These are phyloP conservation scores for Bruguiera gymnorhiza DNA, from an alignment of 345 rosid species.

Conservation along the genomic window DNA sequence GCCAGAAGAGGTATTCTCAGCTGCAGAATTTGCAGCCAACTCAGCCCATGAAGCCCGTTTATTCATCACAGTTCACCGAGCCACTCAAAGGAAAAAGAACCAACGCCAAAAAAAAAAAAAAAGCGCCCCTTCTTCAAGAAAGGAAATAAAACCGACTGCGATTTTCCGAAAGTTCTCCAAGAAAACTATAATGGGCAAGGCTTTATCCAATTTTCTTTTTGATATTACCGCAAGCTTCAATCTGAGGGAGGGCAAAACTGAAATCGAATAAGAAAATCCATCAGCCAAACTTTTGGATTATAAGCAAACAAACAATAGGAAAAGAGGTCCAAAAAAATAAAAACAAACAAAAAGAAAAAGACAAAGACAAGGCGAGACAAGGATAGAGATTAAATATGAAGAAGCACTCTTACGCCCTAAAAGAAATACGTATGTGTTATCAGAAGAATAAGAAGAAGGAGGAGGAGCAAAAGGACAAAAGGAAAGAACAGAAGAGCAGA, in stretches of 20 bases:
- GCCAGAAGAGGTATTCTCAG: constrained; percentile 58
- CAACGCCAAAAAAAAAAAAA: neutral
- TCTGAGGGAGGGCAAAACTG: neutral
- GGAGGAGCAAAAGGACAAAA: no score
- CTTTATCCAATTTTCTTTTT: no score
- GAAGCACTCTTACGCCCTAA: no score
- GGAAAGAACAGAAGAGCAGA: neutral
- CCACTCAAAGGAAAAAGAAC: constrained; percentile 1
- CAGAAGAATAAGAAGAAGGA: no score
- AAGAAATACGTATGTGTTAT: no score
- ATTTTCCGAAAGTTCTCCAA: neutral
- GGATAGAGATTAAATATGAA: no score
- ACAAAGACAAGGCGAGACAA: no score
- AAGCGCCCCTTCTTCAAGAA: constrained; percentile 4
- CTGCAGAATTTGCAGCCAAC: constrained; percentile 77
- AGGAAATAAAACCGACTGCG: constrained; percentile 12
- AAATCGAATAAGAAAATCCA: constrained; percentile 6
- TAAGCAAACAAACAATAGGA: neutral
- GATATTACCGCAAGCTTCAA: neutral
- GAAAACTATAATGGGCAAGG: no score
- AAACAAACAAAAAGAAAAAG: no score
- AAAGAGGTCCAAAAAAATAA: no score
- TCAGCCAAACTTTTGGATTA: neutral
- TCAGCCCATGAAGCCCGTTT: constrained; percentile 94
- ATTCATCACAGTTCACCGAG: constrained; percentile 41